Conservation (phyloP, 225 moss, liverwort and hornwort genomes). For the Ulota crispa region DNA sequence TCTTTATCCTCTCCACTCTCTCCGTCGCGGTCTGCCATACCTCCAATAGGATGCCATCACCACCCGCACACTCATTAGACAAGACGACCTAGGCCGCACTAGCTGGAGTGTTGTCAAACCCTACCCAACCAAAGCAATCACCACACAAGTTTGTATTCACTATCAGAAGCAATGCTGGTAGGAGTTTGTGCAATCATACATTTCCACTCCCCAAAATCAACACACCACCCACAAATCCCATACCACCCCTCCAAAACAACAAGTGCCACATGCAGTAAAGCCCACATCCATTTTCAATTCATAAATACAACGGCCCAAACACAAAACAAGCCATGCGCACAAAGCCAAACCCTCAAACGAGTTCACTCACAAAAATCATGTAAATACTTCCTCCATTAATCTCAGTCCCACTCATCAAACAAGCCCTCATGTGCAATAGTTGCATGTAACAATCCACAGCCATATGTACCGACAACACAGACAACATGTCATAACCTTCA, state of each 20-base stretch:
- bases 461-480: accelerated
- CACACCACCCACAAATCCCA: neutral
- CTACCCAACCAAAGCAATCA: slow-evolving; percentile 27
- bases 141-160: neutral
- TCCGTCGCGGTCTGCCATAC: slow-evolving; percentile 74
- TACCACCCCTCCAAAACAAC: no score
- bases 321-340: neutral
- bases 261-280: no score
- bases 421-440: neutral
- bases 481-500: neutral
- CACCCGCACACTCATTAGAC: slow-evolving; percentile 58
- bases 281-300: no score
- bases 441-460: neutral
- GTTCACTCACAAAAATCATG: neutral
- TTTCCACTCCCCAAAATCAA: neutral
- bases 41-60: slow-evolving; percentile 73
- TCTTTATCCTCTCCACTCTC: slow-evolving; percentile 75
- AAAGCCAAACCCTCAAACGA: neutral
- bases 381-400: no score
- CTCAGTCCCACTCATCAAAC: neutral
- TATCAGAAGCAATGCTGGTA: neutral
- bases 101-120: slow-evolving; percentile 70
- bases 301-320: accelerated
- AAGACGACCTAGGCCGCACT: slow-evolving; percentile 46
- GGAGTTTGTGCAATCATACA: neutral